Base-by-base conservation (phyloP, 306 rosid genomes). In the Mucuna pruriens region DNA sequence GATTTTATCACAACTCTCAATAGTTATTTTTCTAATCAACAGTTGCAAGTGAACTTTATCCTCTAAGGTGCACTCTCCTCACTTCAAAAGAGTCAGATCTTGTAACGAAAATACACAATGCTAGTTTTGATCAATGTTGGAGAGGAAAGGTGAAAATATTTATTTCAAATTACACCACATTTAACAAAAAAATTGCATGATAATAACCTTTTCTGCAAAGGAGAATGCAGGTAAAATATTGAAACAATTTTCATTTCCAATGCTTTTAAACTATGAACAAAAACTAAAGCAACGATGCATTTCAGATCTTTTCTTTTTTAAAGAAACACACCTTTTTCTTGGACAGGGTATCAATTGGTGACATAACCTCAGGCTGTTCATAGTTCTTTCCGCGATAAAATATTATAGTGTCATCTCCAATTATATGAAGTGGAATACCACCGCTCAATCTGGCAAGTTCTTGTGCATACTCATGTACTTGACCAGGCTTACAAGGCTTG, bases 391-490 rank as follows among this genome's bases (percentile, higher is more conserved):
- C 98, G 2, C 98, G 92, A 80, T 93, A 95, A 76, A 95, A 93
- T 85, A 93, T 85, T 38, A 93, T 84, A 49, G 92, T 91, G 80
- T 95, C 94, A 64, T 93, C 86, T 57, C 99, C 97, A 63, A 89
- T 86, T 68, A 95, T 48, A 40, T 91, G 99, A 84, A 95, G 87
- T 9, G 98, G 96, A 80, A 91, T 89, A 75, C 99, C 99, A 16
- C 98, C 92, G 33, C 99, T 91, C 88, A 95, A 78, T 88, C 92
- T 87, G 55, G 97, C 97, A 78, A 93, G 92, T 86, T 95, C 98
- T 70, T 89, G 80, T 10, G 97, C 97, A 73, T 89, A 95, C 22
- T 93, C 98, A 1, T 91, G 94, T 38, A 88, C 92, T 81, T 91
- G 94, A 78, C 93, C 96, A 61, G 97, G 99, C 80, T 91, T 91